Conservation (phyloP, 208 protist species). For the Borovskyia barvae region DNA sequence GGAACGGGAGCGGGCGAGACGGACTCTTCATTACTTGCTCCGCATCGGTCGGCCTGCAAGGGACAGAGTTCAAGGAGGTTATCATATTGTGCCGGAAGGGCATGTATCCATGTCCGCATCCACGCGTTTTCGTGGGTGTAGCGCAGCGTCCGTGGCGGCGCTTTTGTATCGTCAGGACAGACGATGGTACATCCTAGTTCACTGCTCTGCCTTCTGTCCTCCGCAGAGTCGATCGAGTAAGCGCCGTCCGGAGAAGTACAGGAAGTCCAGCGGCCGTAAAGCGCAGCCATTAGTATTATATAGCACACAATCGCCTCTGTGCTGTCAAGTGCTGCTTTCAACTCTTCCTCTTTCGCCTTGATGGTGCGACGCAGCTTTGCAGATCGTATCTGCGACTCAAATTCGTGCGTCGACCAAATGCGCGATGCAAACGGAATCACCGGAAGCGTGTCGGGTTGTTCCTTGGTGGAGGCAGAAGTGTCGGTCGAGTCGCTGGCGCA, state of each 20-base stretch:
- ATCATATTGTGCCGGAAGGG: constrained; percentile 68
- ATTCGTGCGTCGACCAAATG: constrained; percentile 23
- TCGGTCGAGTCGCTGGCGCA: no score
- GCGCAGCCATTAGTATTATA: constrained; percentile 52
- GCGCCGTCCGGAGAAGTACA: neutral
- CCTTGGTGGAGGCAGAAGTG: neutral
- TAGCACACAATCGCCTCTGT: constrained; percentile 76
- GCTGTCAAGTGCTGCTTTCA: constrained; percentile 37
- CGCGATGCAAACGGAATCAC: constrained; percentile 23
- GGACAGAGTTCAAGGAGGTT: constrained; percentile 77
- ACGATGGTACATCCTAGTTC: neutral
- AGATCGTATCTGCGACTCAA: constrained; percentile 15
- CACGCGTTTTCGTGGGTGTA: constrained; percentile 62
- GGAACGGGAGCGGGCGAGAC: constrained; percentile 1
- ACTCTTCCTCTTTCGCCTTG: constrained; percentile 26
- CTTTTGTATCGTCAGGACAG: no score
- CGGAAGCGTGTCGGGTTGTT: constrained; percentile 1
- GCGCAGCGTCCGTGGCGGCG: constrained; percentile 7
- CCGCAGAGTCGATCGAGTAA: no score
- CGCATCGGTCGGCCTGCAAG: neutral
- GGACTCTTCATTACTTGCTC: neutral
- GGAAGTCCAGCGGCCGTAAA: constrained; percentile 38
- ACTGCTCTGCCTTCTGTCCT: neutral
- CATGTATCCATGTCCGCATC: constrained; percentile 70
- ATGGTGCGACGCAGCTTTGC: constrained; percentile 13